Evolutionary conservation across 176 grass and related monocot genomes (phyloP), one percentile per base, ranked within the genome.

Genomic region (Cenchrus americanus): DNA sequence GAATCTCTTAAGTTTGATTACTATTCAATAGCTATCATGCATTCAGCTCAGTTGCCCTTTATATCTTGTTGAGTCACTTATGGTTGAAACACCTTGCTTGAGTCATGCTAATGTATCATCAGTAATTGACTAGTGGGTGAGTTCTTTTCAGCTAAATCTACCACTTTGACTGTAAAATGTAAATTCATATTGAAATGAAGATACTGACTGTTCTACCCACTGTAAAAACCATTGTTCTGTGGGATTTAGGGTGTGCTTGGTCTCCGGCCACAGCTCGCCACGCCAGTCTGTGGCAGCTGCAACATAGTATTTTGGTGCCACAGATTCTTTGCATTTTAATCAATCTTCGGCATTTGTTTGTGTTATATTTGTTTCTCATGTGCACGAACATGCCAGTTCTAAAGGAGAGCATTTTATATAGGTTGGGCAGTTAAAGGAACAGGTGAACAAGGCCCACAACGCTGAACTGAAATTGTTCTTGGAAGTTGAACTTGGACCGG

Each of bases 381-480:
- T 71, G 10, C 15, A 14, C 80, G 70, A 83, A 69, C 62, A 40
- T 79, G 12, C n/a, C 11, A 79, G 60, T 23, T 86, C 46, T 78
- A 47, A 88, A 62, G 48, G 55, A 66, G 46, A 49, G 40, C 54
- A 85, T 75, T 60, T 87, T 89, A 14, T 90, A 40, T 85, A 97
- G 94, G 94, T 97, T 78, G 92, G 92, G 60, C 94, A 97, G 67
- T 60, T 97, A 78, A 97, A 91, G 68, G 94, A 97, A 82, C 80
- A 81, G 17, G 88, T 88, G 50, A 94, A 92, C 80, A 97, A 93
- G 76, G 92, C 90, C 70, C 86, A 90, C 50, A 97, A 84, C 5
- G 92, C 92, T 49, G 94, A 97, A 82, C 80, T 97, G 23, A 97
- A 90, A 82, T 73, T 97, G 80, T 94, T 97, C 67, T 86, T 97